A percentile compares a stretch with the other conserved stretches of the same genome.
Evolutionary conservation across 1,284 basidiomycete species (phyloP).

Genomic region (Sanghuangporus baumii): DNA sequence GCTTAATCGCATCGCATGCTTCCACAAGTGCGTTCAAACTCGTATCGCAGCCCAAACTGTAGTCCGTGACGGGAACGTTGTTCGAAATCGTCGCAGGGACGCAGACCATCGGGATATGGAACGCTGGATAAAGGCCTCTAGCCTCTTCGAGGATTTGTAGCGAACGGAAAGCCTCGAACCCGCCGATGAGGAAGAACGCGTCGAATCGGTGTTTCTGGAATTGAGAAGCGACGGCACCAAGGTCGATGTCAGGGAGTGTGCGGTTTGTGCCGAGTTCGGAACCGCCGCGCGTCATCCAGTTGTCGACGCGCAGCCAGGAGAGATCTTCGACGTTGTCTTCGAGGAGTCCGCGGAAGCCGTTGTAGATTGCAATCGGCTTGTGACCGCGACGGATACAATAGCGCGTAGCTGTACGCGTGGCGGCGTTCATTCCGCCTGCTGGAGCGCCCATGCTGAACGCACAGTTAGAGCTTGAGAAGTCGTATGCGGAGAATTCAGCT

Average conservation of each 20-base stretch:
- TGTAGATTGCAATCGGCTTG: slow-evolving; percentile 86
- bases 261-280: slow-evolving; percentile 98
- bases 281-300: slow-evolving; percentile 95
- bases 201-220: slow-evolving; percentile 87
- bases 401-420: slow-evolving; percentile 89
- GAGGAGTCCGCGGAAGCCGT: slow-evolving; percentile 91
- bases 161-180: slow-evolving; percentile 91
- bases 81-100: slow-evolving; percentile 95
- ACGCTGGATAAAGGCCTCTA: slow-evolving; percentile 79
- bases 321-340: slow-evolving; percentile 85
- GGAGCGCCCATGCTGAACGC: slow-evolving; percentile 83
- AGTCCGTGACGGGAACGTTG: slow-evolving; percentile 97
- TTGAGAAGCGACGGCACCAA: slow-evolving; percentile 83
- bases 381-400: slow-evolving; percentile 94
- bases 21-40: slow-evolving; percentile 96
- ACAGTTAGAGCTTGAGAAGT: slow-evolving; percentile 15
- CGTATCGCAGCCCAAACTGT: slow-evolving; percentile 92
- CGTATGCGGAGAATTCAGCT: not conserved
- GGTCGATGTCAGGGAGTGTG: slow-evolving; percentile 76
- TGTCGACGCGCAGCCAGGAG: slow-evolving; percentile 96
- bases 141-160: slow-evolving; percentile 77
- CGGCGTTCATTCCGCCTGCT: slow-evolving; percentile 98
- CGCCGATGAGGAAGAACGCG: slow-evolving; percentile 86
- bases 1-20: slow-evolving; percentile 97
- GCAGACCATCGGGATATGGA: slow-evolving; percentile 92